Evolutionary conservation across 2,329 filamentous ascomycete species (phyloP).

Genomic region (Nemania sp.): DNA sequence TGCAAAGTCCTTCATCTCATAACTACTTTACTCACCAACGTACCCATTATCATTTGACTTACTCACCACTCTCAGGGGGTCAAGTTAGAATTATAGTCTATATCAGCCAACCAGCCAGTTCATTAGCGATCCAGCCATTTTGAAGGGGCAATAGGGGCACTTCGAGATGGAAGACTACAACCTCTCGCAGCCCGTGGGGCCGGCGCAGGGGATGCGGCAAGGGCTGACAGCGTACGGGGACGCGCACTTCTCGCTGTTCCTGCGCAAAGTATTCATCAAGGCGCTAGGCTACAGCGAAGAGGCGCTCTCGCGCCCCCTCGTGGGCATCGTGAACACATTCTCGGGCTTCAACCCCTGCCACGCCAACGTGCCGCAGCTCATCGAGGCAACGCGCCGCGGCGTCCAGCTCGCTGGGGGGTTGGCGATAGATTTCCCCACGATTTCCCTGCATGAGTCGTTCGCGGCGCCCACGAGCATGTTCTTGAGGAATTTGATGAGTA

Average conservation of each 20-base stretch:
- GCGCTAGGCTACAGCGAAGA: slow-evolving; percentile 74
- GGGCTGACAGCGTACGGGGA: slow-evolving; percentile 72
- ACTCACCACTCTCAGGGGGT: no score
- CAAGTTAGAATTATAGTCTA: no score
- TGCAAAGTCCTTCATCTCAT: not conserved
- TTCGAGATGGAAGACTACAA: slow-evolving; percentile 58
- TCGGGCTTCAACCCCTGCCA: slow-evolving; percentile 77
- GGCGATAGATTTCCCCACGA: slow-evolving; percentile 74
- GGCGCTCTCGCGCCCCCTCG: slow-evolving; percentile 68
- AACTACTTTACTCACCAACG: not conserved
- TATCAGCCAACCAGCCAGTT: no score
- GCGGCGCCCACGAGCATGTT: slow-evolving; percentile 75
- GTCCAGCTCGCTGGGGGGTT: slow-evolving; percentile 68
- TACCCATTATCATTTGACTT: not conserved
- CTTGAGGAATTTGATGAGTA: slow-evolving; percentile 73
- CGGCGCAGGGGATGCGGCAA: slow-evolving; percentile 59
- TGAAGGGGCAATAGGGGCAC: no score
- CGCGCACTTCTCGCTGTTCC: slow-evolving; percentile 73
- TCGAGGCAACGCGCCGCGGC: slow-evolving; percentile 71
- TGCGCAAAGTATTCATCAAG: slow-evolving; percentile 78
- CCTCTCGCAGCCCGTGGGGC: slow-evolving; percentile 55
- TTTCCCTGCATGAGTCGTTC: slow-evolving; percentile 72
- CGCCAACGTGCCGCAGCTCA: slow-evolving; percentile 70
- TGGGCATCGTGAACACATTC: slow-evolving; percentile 75
- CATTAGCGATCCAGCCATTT: no score